phyloP scores from a whole-genome alignment of 2,329 filamentous ascomycete species.

The Fusarium tuaranense region DNA sequence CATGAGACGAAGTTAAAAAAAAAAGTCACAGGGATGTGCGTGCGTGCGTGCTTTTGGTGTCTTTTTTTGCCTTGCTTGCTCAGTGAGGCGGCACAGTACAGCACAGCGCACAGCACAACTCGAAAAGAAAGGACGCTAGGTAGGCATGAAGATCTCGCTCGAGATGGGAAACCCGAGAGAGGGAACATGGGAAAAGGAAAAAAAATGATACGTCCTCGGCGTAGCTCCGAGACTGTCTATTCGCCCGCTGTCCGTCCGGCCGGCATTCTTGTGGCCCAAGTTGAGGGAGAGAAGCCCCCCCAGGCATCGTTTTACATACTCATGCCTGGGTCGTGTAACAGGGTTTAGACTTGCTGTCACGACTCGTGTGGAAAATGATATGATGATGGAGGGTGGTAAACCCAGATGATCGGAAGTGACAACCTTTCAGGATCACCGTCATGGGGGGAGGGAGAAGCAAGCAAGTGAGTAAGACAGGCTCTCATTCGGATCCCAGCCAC shows the following conservation, averaged over 20 bases:
- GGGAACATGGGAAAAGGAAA: background rate
- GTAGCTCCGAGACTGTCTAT: background rate
- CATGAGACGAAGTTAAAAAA: background rate
- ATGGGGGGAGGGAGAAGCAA: background rate
- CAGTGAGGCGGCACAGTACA: background rate
- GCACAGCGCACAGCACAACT: background rate
- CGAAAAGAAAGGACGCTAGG: background rate
- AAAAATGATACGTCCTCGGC: conserved; percentile 11
- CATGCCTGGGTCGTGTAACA: background rate
- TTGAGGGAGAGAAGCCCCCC: background rate
- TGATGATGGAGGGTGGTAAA: background rate
- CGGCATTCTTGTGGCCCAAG: background rate
- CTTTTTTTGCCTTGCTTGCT: background rate
- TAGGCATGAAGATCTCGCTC: conserved; percentile 6
- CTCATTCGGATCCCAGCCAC: background rate
- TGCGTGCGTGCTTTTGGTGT: background rate
- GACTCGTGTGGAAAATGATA: background rate
- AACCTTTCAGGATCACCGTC: conserved; percentile 6
- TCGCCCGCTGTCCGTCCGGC: background rate
- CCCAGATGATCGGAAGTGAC: conserved; percentile 23
- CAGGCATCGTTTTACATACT: background rate
- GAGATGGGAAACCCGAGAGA: background rate
- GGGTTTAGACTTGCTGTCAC: background rate
- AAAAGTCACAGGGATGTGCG: background rate
- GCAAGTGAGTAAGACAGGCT: background rate